phyloP scores from a whole-genome alignment of 208 protist genomes.

The Acanthamoeba castellanii region DNA sequence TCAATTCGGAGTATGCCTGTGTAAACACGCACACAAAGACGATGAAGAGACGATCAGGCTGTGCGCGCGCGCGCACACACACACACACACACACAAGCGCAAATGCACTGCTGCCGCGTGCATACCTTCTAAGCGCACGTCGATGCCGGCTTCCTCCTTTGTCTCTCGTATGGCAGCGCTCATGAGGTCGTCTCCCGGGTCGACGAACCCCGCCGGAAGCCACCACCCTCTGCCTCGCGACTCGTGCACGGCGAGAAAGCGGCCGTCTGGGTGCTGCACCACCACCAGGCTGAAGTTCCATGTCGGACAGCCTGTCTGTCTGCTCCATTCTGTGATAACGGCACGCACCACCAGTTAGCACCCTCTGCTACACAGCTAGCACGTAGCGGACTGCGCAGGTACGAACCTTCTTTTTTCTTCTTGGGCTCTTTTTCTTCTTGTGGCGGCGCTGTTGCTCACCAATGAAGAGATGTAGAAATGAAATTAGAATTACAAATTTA shows the following conservation, averaged over 20 bases:
- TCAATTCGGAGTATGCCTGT: constrained; percentile 60
- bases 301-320: constrained; percentile 34
- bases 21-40: background rate
- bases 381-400: too few relatives aligned
- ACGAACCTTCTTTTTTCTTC: constrained; percentile 39
- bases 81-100: background rate
- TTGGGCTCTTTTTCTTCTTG: constrained; percentile 5
- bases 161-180: constrained; percentile 43
- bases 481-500: too few relatives aligned
- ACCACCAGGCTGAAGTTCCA: constrained; percentile 69
- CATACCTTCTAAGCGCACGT: constrained; percentile 29
- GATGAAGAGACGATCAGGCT: background rate
- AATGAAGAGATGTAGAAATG: too few relatives aligned
- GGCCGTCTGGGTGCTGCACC: constrained; percentile 57
- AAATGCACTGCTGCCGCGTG: background rate
- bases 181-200: constrained; percentile 40
- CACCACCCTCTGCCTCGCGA: constrained; percentile 62
- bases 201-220: constrained; percentile 64
- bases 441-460: background rate
- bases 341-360: background rate
- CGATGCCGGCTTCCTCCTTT: constrained; percentile 52
- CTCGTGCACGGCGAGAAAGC: constrained; percentile 64
- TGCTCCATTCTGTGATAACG: constrained; percentile 11
- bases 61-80: background rate
- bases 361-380: too few relatives aligned